Percentiles rank a stretch among this genome's conserved stretches.
Evolutionary conservation across 495 filamentous ascomycete species (phyloP).

Genomic region (Hyaloscypha finlandica): DNA sequence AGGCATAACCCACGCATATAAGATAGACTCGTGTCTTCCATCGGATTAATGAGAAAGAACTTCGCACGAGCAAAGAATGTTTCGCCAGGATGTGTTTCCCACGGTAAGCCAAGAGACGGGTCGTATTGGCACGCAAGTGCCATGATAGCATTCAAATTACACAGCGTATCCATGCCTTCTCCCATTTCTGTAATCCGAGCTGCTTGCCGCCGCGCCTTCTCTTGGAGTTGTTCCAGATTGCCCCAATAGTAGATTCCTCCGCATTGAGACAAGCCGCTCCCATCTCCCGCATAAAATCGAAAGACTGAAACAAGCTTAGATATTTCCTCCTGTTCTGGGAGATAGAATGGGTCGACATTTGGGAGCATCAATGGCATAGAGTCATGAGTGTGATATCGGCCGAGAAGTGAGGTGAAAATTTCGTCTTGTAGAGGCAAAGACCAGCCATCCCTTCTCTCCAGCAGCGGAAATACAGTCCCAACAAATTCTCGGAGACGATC

Average conservation of each 20-base stretch:
- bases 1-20: slow-evolving; percentile 34
- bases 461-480: slow-evolving; percentile 26
- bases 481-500: slow-evolving; percentile 43
- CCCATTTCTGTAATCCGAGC: not conserved
- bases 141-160: slow-evolving; percentile 20
- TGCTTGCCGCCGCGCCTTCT: not conserved
- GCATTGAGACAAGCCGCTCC: slow-evolving; percentile 24
- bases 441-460: slow-evolving; percentile 11
- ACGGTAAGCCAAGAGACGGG: slow-evolving; percentile 9
- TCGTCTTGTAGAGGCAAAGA: not conserved
- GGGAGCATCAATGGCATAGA: slow-evolving; percentile 38
- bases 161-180: slow-evolving; percentile 2
- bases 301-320: slow-evolving; percentile 30
- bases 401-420: slow-evolving; percentile 33
- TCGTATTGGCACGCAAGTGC: slow-evolving; percentile 25
- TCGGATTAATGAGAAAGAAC: slow-evolving; percentile 38
- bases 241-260: slow-evolving; percentile 45
- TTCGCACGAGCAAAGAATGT: slow-evolving; percentile 38
- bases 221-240: slow-evolving; percentile 26
- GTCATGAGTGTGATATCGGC: slow-evolving; percentile 44
- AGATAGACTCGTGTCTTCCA: slow-evolving; percentile 37
- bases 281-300: slow-evolving; percentile 38
- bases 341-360: slow-evolving; percentile 27
- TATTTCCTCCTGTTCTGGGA: slow-evolving; percentile 35
- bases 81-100: slow-evolving; percentile 12